A percentile compares a stretch with the other conserved stretches of the same genome.
phyloP scores from a whole-genome alignment of 306 rosid species.

The Prunus mume region DNA sequence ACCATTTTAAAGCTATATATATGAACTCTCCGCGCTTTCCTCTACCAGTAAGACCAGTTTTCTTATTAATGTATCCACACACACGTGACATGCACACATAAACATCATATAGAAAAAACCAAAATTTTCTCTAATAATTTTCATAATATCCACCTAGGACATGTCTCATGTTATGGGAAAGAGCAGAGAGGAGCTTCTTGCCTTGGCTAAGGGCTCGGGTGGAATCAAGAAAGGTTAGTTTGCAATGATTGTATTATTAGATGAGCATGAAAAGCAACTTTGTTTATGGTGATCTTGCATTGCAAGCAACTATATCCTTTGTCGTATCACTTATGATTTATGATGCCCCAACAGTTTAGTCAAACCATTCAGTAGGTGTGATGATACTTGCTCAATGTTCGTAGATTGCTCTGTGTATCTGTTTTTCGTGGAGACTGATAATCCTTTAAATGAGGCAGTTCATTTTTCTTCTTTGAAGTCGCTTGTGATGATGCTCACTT shows the following conservation, averaged over 20 bases:
- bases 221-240: slow-evolving; percentile 61
- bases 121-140: neutral
- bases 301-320: neutral
- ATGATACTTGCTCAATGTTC: neutral
- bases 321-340: neutral
- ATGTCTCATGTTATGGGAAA: slow-evolving; percentile 81
- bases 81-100: neutral
- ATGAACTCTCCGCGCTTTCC: slow-evolving; percentile 85
- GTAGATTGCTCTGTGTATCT: neutral
- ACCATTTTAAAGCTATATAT: slow-evolving; percentile 71
- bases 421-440: neutral
- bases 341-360: neutral
- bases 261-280: neutral
- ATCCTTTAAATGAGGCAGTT: neutral
- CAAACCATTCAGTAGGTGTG: slow-evolving; percentile 2
- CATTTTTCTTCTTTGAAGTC: neutral
- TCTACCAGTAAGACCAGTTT: slow-evolving; percentile 60
- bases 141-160: slow-evolving; percentile 50
- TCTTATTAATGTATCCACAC: neutral
- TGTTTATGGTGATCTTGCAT: neutral
- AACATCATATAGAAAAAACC: neutral
- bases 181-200: slow-evolving; percentile 77
- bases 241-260: neutral
- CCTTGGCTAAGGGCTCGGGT: slow-evolving; percentile 50
- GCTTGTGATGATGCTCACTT: neutral